Base-by-base conservation (phyloP, 2,329 filamentous ascomycete species). In the Ramichloridium luteum region DNA sequence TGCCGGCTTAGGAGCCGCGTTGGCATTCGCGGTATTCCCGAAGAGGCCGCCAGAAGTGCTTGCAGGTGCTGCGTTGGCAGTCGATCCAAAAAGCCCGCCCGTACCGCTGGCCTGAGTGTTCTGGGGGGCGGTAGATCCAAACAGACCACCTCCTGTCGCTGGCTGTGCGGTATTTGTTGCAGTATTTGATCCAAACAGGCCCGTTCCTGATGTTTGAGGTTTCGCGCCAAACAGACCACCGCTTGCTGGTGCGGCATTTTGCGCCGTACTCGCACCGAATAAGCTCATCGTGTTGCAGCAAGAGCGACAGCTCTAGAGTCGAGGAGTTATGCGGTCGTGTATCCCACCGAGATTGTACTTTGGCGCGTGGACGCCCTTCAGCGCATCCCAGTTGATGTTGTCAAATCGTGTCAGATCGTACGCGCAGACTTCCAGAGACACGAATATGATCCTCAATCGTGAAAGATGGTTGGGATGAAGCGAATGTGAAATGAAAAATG, bases 51-150 rank as follows among this genome's bases (percentile, higher is more conserved):
- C 49, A 13, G 30, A 23, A n/a, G 20, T n/a, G n/a, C n/a, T n/a
- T 40, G 47, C 39, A 51, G 31, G 32, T 37, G 47, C 40, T 46
- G 32, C 29, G 46, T 23, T 34, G 9, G 27, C 31, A 26, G 25
- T 38, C 4, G 32, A 31, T 16, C 36, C 39, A 27, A 36, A 39
- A 4, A 38, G 36, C n/a, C 31, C 30, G 15, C 17, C 30, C 15
- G 38, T 37, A 12, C 25, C 29, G 22, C 27, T 37, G n/a, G 22
- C 27, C 10, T 29, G 20, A 23, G 20, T 30, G 27, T 30, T 34
- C 28, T 34, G 31, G 10, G 34, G 16, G 13, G 36, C 34, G 16
- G 16, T 31, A 13, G 31, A 31, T 6, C 34, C 38, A 29, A 38
- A 38, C 10, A 43, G 25, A 16, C 38, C 36, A 16, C 35, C 27